Evolutionary conservation across 768 basidiomycete genomes (phyloP).

Genomic region (Gloeostereum incarnatum): DNA sequence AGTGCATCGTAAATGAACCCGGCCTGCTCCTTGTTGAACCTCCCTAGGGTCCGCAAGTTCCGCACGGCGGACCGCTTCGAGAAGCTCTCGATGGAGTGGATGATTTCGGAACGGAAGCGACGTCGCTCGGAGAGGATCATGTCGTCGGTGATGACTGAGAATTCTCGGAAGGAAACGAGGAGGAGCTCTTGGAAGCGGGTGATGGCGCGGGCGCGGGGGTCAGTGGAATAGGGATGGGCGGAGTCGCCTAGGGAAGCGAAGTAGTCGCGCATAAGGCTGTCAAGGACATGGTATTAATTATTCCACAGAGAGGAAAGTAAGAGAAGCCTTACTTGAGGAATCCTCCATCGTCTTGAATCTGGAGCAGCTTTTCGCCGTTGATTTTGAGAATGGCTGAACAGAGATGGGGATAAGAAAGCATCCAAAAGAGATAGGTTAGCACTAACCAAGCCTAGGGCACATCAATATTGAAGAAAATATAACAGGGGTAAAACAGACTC

Average conservation of each 20-base stretch:
- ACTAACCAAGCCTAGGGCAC: conserved; percentile 45
- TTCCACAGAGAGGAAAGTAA: neutral
- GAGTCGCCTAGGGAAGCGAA: conserved; percentile 91
- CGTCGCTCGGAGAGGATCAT: conserved; percentile 82
- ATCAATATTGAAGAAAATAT: conserved; percentile 8
- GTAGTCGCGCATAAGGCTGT: conserved; percentile 89
- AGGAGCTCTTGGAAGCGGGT: conserved; percentile 97
- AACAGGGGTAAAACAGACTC: conserved; percentile 18
- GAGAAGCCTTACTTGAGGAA: conserved; percentile 72
- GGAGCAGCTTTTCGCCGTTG: conserved; percentile 85
- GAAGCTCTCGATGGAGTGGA: conserved; percentile 89
- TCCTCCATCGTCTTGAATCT: conserved; percentile 93
- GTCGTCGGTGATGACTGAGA: conserved; percentile 93
- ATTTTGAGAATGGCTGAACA: conserved; percentile 87
- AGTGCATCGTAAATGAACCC: conserved; percentile 89
- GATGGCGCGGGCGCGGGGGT: conserved; percentile 86
- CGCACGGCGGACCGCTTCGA: conserved; percentile 87
- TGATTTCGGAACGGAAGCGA: conserved; percentile 81
- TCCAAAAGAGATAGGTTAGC: conserved; percentile 8
- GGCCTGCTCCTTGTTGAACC: conserved; percentile 81
- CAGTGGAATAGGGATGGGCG: conserved; percentile 82
- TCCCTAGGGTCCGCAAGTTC: conserved; percentile 69
- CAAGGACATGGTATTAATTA: conserved; percentile 1
- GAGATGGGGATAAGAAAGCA: conserved; percentile 10
- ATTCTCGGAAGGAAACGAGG: conserved; percentile 95